These are phyloP conservation scores for Cutaneotrichosporon dermatis DNA, from an alignment of 1,284 basidiomycete species.

Conservation along the genomic window DNA sequence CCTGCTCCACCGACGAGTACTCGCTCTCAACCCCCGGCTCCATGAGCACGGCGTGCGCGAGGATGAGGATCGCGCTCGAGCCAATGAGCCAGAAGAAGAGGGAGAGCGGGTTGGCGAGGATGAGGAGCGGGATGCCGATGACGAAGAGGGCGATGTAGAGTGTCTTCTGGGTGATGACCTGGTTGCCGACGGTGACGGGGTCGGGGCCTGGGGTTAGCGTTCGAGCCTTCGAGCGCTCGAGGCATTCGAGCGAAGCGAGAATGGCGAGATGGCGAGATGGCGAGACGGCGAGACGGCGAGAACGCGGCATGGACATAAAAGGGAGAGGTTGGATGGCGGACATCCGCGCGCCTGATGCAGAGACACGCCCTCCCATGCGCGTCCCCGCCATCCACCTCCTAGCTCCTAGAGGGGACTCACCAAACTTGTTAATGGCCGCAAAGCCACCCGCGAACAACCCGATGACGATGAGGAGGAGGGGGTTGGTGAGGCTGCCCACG, in stretches of 20 bases:
- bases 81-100: slow-evolving; percentile 40
- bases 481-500: slow-evolving; percentile 59
- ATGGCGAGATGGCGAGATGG: no score
- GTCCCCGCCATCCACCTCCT: no score
- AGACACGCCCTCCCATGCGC: no score
- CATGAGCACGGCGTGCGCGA: slow-evolving; percentile 53
- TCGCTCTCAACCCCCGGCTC: slow-evolving; percentile 50
- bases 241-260: no score
- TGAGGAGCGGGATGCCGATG: slow-evolving; percentile 31
- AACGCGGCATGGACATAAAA: no score
- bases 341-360: no score
- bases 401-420: slow-evolving; percentile 51
- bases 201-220: slow-evolving; percentile 8
- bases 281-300: no score
- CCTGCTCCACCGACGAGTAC: slow-evolving; percentile 1
- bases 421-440: slow-evolving; percentile 77
- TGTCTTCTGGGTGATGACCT: slow-evolving; percentile 46
- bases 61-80: slow-evolving; percentile 40
- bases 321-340: no score
- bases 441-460: slow-evolving; percentile 84
- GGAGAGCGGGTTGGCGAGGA: slow-evolving; percentile 27
- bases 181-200: slow-evolving; percentile 33
- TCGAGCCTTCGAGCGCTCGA: no score
- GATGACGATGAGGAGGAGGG: slow-evolving; percentile 71
- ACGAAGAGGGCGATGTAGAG: slow-evolving; percentile 58